Evolutionary conservation across 371 early-diverging fungal genomes (phyloP).

Genomic region (Apophysomyces variabilis): DNA sequence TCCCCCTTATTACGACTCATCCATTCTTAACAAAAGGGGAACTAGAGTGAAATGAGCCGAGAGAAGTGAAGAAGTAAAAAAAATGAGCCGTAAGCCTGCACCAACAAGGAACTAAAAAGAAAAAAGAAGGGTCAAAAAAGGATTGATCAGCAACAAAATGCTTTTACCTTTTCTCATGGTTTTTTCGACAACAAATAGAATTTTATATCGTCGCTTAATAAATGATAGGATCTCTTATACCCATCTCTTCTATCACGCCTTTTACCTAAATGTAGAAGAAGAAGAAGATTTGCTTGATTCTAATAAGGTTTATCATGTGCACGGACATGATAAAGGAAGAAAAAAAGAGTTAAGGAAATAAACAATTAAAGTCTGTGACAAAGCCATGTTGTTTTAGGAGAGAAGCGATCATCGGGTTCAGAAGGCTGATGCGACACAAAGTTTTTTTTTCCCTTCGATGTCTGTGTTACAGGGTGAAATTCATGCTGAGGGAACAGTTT

Average conservation of each 20-base stretch:
- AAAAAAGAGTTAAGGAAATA: background rate
- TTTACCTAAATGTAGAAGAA: background rate
- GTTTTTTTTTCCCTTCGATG: background rate
- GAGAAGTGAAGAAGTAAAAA: background rate
- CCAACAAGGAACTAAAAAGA: too few relatives aligned
- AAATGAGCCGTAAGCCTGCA: background rate
- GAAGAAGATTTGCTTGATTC: background rate
- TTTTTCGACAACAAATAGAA: too few relatives aligned
- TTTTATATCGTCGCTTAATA: too few relatives aligned
- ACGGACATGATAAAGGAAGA: background rate
- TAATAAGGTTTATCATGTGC: constrained; percentile 5
- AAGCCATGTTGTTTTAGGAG: background rate
- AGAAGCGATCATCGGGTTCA: background rate
- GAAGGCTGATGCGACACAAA: background rate
- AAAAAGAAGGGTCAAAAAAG: background rate
- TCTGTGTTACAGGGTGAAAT: constrained; percentile 10
- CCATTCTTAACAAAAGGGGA: background rate
- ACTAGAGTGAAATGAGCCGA: background rate
- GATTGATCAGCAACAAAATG: constrained; percentile 4
- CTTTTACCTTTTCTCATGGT: too few relatives aligned
- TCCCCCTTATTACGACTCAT: background rate
- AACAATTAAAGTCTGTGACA: background rate
- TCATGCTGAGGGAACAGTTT: background rate
- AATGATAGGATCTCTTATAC: too few relatives aligned
- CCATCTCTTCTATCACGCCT: too few relatives aligned